Evolutionary conservation across 1,284 basidiomycete species (phyloP), one percentile per base, ranked within the genome.

Genomic region (Heterobasidion annosum): DNA sequence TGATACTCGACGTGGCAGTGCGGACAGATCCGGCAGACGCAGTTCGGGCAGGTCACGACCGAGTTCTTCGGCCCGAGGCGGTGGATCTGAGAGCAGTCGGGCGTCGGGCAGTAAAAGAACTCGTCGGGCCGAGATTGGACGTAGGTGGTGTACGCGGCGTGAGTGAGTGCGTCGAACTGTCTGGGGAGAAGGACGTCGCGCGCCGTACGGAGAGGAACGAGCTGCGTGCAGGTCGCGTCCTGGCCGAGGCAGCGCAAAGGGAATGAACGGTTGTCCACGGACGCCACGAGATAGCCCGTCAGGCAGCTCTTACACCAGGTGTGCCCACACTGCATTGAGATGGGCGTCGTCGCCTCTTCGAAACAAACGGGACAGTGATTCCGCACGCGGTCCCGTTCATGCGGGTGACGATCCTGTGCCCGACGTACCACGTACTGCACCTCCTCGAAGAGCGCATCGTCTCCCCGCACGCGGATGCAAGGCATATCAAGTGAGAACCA

Each of bases 31-130:
- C 79, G 76, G 4, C 76, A 61, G 16, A 88, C 73, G 62, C 88
- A 91, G 3, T 81, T 78, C 0, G 85, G 86, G 50, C 88, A 91
- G 51, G 85, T 83, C 34, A 88, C 65, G 8, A 78, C 70, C 1
- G 76, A 73, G 42, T 76, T 77, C 7, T 68, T 66, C 0, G 77
- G 70, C 0, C 73, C 75, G 2, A 68, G 63, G 35, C 83, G 78
- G 63, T 89, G 90, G 1, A 88, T 72, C 60, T 89, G 84, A 0
- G 73, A 71, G 60, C 87, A 90, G 62, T 89, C 85, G 0, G 87
- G 82, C 0, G 86, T 82, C 0, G 87, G 87, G 65, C 87, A 90
- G 61, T 82, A 82, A 55, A 78, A 75, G 62, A 85, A 84, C 55
- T 88, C 81, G 9, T 73, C 67, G 0, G 83, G 73, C 25, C 74